Percentiles rank a stretch among this genome's conserved stretches.
Conservation (phyloP, 2,329 filamentous ascomycete genomes). For the Tolypocladium sp. region DNA sequence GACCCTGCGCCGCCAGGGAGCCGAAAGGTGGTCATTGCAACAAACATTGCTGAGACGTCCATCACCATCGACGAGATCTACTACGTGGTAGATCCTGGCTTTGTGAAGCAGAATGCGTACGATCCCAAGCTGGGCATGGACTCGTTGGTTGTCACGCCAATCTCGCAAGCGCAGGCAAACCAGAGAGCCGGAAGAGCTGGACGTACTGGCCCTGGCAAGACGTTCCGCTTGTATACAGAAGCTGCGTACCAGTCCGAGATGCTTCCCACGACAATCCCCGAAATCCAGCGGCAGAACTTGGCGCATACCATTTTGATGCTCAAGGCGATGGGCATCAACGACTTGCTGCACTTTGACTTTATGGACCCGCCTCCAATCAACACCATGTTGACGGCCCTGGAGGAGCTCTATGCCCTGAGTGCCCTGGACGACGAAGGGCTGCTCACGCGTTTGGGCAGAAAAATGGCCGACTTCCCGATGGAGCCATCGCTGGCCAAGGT, state of each 20-base stretch:
- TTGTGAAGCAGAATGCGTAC: conserved; percentile 96
- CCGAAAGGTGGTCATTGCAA: conserved; percentile 93
- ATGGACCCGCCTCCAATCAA: conserved; percentile 98
- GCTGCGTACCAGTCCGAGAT: conserved; percentile 94
- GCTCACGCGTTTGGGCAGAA: conserved; percentile 80
- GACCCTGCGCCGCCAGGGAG: conserved; percentile 80
- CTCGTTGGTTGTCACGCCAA: conserved; percentile 86
- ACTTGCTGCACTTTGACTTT: conserved; percentile 93
- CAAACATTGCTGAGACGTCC: conserved; percentile 95
- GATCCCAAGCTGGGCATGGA: conserved; percentile 98
- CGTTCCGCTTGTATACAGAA: conserved; percentile 92
- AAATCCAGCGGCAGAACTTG: conserved; percentile 92
- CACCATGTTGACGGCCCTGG: conserved; percentile 91
- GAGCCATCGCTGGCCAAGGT: conserved; percentile 87
- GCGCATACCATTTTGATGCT: conserved; percentile 92
- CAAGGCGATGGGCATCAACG: conserved; percentile 98
- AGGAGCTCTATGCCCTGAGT: conserved; percentile 87
- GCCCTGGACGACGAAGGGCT: conserved; percentile 93
- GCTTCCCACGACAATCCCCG: conserved; percentile 90
- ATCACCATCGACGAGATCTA: conserved; percentile 98
- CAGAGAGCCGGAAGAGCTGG: conserved; percentile 89
- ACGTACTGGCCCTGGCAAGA: conserved; percentile 90
- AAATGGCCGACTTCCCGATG: conserved; percentile 99
- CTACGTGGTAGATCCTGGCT: conserved; percentile 94
- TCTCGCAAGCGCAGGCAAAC: conserved; percentile 93